phyloP scores from a whole-genome alignment of 208 protist genomes.

The Trypanosomatidae sp. region DNA sequence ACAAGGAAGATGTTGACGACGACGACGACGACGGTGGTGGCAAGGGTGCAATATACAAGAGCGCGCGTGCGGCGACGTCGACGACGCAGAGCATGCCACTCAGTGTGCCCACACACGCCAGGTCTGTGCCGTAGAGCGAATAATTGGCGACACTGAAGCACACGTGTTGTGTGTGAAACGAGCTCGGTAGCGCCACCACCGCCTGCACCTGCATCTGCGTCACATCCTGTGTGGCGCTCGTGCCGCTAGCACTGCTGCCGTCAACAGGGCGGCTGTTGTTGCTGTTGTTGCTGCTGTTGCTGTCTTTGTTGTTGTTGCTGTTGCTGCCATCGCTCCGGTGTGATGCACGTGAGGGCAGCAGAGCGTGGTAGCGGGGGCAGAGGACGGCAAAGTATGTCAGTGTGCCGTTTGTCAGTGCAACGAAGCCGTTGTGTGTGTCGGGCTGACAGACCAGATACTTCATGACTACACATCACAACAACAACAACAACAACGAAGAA shows the following conservation, averaged over 20 bases:
- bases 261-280: background rate
- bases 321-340: too few species aligned
- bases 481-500: too few species aligned
- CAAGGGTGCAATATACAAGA: conserved; percentile 30
- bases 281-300: background rate
- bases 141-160: conserved; percentile 69
- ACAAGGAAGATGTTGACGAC: too few species aligned
- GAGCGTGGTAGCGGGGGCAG: background rate
- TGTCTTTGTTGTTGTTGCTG: background rate
- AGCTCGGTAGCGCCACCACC: conserved; percentile 28
- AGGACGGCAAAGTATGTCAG: conserved; percentile 60
- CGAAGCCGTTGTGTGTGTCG: conserved; percentile 77
- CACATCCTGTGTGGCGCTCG: background rate
- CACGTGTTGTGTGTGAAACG: conserved; percentile 26
- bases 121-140: conserved; percentile 45
- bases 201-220: conserved; percentile 21
- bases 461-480: conserved; percentile 16
- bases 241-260: too few species aligned
- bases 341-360: too few species aligned
- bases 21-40: background rate
- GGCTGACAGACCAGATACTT: conserved; percentile 75
- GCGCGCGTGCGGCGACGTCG: conserved; percentile 12
- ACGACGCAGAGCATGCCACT: conserved; percentile 45
- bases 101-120: conserved; percentile 43
- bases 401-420: conserved; percentile 38